Base-by-base conservation (phyloP, 1,139 yeast species). In the Pichia sp. region DNA sequence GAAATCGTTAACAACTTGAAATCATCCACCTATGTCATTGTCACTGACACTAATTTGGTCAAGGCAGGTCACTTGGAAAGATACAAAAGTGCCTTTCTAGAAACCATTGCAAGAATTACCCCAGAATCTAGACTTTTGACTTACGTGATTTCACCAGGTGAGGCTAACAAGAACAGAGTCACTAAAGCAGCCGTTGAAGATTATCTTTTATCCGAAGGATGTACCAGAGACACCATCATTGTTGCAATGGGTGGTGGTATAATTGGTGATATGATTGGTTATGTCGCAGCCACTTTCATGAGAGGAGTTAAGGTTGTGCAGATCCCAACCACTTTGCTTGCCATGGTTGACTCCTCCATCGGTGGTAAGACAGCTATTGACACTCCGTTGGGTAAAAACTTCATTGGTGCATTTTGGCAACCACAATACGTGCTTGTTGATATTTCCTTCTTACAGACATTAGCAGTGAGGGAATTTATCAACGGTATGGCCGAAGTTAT, bases 331-430 rank as follows among this genome's bases (percentile, higher is more conserved):
- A 83, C 94, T 31, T 66, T 93, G 49, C 68, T 93, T 48, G 81
- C 98, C 8, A 93, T 93, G 99, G 98, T 93, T 16, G 99, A 93
- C 60, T 87, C 97, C 4, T 84, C 96, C 3, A 88, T 93, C 48
- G 99, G 99, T 39, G 99, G 99, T 32, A 93, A 93, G 59, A 93
- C 98, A 25, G 98, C 98, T 29, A 91, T 93, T 43, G 98, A 93
- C 58, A 88, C 97, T n/a, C 96, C 96, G 3, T 63, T 81, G 48
- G 98, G 99, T 33, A 93, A 93, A 67, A 93, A 93, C 64, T 79
- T 93, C 49, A 74, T 93, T 47, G 99, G 99, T 45, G 93, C 98
- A 0, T 93, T 93, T 62, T 93, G 96, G 83, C 99, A 93, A 63
- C 98, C 98, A 8, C 67, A 74, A 51, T 80, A 82, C 50, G 86